phyloP scores from a whole-genome alignment of 257 asterid genomes.

The Cruciata laevipes region DNA sequence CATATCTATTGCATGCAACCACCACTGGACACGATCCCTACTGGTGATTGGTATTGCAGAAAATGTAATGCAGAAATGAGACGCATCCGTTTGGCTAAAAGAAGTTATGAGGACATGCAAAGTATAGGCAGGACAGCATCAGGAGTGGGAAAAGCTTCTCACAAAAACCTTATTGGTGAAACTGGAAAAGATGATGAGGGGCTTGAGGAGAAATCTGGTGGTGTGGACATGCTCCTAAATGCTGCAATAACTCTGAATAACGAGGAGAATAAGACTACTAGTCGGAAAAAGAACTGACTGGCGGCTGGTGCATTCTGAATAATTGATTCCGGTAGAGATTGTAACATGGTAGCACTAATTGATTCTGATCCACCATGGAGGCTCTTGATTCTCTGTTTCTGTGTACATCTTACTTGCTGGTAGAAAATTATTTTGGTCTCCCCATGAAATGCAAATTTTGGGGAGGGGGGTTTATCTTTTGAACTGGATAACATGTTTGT shows the following conservation, averaged over 20 bases:
- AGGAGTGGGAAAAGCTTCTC: slow-evolving; percentile 23
- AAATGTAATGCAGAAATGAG: slow-evolving; percentile 50
- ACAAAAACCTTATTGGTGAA: neutral
- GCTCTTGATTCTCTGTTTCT: neutral
- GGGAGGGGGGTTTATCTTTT: slow-evolving; percentile 9
- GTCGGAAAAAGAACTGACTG: slow-evolving; percentile 20
- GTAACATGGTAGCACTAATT: neutral
- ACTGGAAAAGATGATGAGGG: slow-evolving; percentile 27
- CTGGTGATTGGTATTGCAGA: slow-evolving; percentile 74
- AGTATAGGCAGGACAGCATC: slow-evolving; percentile 29
- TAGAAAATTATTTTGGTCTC: slow-evolving; percentile 6
- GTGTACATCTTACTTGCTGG: slow-evolving; percentile 11
- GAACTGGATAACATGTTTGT: neutral
- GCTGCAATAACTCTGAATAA: slow-evolving; percentile 71
- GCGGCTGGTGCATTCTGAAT: neutral
- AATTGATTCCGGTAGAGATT: neutral
- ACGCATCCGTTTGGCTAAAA: slow-evolving; percentile 43
- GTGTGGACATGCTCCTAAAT: slow-evolving; percentile 75
- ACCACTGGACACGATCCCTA: slow-evolving; percentile 47
- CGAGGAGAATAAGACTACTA: slow-evolving; percentile 46
- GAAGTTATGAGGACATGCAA: slow-evolving; percentile 29
- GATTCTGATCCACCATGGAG: neutral
- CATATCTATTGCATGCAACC: slow-evolving; percentile 82
- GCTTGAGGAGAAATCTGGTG: slow-evolving; percentile 49
- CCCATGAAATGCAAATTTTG: neutral